Conservation (phyloP, 2,329 filamentous ascomycete species). For the Ophiocordyceps camponoti-floridani region DNA sequence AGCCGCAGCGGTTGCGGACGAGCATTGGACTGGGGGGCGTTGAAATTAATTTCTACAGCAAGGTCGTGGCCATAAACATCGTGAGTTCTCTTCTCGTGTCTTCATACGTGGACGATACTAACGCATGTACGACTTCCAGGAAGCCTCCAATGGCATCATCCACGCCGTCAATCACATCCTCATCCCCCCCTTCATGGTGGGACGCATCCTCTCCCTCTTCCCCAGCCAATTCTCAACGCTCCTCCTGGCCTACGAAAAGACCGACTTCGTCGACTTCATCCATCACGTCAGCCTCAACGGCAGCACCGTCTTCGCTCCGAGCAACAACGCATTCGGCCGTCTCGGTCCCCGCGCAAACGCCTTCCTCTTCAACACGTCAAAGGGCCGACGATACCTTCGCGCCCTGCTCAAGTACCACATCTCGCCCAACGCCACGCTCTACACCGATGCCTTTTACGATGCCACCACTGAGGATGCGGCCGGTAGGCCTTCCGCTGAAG, state of each 20-base stretch:
- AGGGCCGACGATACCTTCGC: conserved; percentile 57
- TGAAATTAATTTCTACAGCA: conserved; percentile 60
- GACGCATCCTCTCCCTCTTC: conserved; percentile 40
- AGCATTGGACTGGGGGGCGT: conserved; percentile 45
- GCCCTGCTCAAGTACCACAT: conserved; percentile 68
- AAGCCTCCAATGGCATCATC: conserved; percentile 62
- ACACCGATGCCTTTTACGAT: conserved; percentile 67
- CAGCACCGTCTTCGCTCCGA: conserved; percentile 65
- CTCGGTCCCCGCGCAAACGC: conserved; percentile 59
- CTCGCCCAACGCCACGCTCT: conserved; percentile 56
- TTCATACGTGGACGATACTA: no score
- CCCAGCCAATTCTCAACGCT: conserved; percentile 66
- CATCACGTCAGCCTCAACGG: conserved; percentile 37
- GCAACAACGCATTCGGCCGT: conserved; percentile 61
- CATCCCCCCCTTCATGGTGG: conserved; percentile 52
- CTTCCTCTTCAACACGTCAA: conserved; percentile 65
- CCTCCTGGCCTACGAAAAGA: conserved; percentile 55
- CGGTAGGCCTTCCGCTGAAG: conserved; percentile 4
- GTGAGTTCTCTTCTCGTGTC: conserved; percentile 16
- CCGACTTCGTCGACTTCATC: conserved; percentile 46
- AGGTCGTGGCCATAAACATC: conserved; percentile 51
- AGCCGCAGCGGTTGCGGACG: conserved; percentile 56
- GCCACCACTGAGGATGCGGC: conserved; percentile 7
- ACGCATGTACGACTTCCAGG: no score
- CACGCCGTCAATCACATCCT: conserved; percentile 61